Evolutionary conservation across 2,329 filamentous ascomycete genomes (phyloP).

Genomic region (Byssothecium circinans): DNA sequence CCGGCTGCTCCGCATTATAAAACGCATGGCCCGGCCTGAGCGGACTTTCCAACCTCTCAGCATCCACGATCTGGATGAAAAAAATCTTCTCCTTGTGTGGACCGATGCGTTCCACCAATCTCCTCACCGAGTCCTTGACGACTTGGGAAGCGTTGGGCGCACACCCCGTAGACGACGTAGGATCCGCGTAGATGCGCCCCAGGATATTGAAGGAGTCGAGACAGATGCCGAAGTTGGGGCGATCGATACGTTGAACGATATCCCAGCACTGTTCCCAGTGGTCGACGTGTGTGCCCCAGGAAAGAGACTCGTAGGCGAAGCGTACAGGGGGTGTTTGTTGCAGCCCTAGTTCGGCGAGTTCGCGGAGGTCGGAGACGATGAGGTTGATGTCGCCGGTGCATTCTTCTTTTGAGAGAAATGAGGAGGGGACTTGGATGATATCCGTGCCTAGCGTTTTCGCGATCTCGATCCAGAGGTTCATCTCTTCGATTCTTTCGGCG

Average conservation of each 20-base stretch:
- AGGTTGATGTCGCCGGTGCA: constrained; percentile 56
- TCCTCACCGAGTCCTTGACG: constrained; percentile 57
- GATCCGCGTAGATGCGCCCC: constrained; percentile 71
- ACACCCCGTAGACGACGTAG: constrained; percentile 55
- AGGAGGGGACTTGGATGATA: constrained; percentile 73
- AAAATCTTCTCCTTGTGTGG: constrained; percentile 66
- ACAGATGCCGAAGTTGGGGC: constrained; percentile 74
- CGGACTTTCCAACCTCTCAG: constrained; percentile 62
- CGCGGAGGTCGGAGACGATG: constrained; percentile 63
- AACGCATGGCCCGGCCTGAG: constrained; percentile 61
- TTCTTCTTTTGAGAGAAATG: constrained; percentile 61
- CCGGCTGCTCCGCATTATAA: constrained; percentile 59
- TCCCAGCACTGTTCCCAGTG: constrained; percentile 75
- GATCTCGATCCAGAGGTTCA: constrained; percentile 70
- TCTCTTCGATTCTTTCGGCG: constrained; percentile 59
- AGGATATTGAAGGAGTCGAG: constrained; percentile 80
- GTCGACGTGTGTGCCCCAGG: constrained; percentile 70
- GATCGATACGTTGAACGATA: constrained; percentile 64
- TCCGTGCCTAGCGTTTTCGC: constrained; percentile 67
- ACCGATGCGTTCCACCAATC: constrained; percentile 55
- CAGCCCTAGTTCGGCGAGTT: constrained; percentile 69
- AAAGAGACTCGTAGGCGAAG: constrained; percentile 74
- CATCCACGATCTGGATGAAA: constrained; percentile 77
- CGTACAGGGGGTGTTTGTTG: constrained; percentile 59
- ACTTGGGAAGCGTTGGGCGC: constrained; percentile 58